Evolutionary conservation across 192 early-diverging fungal genomes (phyloP), one percentile per base, ranked within the genome.

Genomic region (Coemansia sp.): DNA sequence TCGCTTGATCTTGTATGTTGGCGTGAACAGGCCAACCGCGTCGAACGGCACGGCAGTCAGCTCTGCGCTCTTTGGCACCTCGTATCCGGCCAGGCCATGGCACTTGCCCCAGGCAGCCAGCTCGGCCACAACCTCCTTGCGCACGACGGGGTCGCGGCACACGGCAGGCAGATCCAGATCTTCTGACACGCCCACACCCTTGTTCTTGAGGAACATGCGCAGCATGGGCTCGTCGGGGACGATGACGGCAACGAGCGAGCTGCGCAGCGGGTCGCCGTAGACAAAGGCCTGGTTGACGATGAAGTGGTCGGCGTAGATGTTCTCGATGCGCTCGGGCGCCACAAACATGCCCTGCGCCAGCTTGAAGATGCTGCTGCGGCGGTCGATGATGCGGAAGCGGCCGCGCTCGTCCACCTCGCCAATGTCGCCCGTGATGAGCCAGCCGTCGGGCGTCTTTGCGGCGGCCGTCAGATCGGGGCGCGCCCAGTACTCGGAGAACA

Each of bases 341-440:
- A 94, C 84, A 61, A 91, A 93, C 76, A 92, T 90, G 67, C 89
- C 87, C 67, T 93, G 88, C 11, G 87, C 82, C 64, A 93, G 85
- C 79, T 94, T 94, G 76, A 95, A 93, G 46, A 95, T 81, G 38
- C 93, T 94, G 78, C 93, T 94, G 54, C 87, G 89, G 38, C 93
- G 86, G 66, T 95, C 93, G 85, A 97, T 88, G 62, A 97, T 88
- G 15, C 81, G 76, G 46, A 97, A 69, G 14, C 84, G 66, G 7
- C 94, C 94, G 37, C 85, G 77, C 5, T 80, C 74, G 39, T 91
- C 90, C 27, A 92, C 73, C 57, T 80, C 71, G 47, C 91, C 94
- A 66, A 97, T 91, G 66, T 97, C 95, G 20, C 94, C 94, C 2
- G 93, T 91, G 49, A 88, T 85, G 47, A 89, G 73, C 96, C 96